phyloP scores from a whole-genome alignment of 208 protist genomes.

The Trypanosoma rangeli region DNA sequence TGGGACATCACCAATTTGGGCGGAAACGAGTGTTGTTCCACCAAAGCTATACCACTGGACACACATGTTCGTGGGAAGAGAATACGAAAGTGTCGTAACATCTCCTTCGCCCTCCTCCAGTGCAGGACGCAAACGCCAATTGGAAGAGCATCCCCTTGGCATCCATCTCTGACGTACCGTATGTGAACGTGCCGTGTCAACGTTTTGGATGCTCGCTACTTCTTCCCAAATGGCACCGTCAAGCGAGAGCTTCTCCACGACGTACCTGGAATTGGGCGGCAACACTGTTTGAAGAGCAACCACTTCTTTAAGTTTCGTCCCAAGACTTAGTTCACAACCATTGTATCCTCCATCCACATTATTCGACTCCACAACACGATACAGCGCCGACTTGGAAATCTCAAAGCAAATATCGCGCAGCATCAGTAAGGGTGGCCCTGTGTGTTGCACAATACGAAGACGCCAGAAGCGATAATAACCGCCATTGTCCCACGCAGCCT shows the following conservation, averaged over 20 bases:
- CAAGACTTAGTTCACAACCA: constrained; percentile 16
- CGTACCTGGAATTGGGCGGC: constrained; percentile 44
- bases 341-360: neutral
- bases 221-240: constrained; percentile 63
- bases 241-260: constrained; percentile 68
- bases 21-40: constrained; percentile 17
- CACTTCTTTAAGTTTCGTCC: constrained; percentile 24
- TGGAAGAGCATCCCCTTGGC: constrained; percentile 34
- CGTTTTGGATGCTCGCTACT: constrained; percentile 38
- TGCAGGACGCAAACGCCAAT: constrained; percentile 56
- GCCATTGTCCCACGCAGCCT: constrained; percentile 29
- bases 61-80: neutral
- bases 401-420: constrained; percentile 22
- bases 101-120: neutral
- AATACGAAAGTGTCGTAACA: neutral
- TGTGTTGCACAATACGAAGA: constrained; percentile 38
- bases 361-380: constrained; percentile 10
- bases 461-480: constrained; percentile 49
- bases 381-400: constrained; percentile 22
- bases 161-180: constrained; percentile 40
- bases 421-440: constrained; percentile 13
- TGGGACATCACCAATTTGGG: constrained; percentile 30
- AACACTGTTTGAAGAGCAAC: constrained; percentile 49
- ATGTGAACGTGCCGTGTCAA: neutral
- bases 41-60: constrained; percentile 59